A percentile compares a stretch with the other conserved stretches of the same genome.
Evolutionary conservation across 2,329 filamentous ascomycete species (phyloP).

Genomic region (Cladosporium sp.): DNA sequence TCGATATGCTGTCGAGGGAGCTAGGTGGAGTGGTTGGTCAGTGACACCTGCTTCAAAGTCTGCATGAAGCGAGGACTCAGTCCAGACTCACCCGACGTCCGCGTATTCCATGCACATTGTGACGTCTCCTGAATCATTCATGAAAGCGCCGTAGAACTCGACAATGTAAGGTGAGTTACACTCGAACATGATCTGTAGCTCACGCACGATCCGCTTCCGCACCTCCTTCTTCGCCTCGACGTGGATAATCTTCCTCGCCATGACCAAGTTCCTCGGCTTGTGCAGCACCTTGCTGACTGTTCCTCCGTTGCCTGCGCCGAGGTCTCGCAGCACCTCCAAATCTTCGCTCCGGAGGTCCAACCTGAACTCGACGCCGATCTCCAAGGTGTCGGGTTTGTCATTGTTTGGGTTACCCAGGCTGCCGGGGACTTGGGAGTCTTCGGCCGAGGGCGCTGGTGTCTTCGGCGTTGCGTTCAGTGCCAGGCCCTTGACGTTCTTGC

Average conservation of each 20-base stretch:
- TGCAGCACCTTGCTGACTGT: conserved; percentile 98
- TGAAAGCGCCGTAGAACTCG: conserved; percentile 94
- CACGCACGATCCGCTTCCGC: conserved; percentile 92
- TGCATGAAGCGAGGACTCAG: background rate
- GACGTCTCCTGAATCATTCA: conserved; percentile 95
- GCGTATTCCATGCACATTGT: conserved; percentile 99
- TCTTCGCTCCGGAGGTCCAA: conserved; percentile 89
- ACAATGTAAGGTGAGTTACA: conserved; percentile 97
- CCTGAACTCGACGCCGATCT: conserved; percentile 97
- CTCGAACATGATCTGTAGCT: conserved; percentile 97
- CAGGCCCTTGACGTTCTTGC: conserved; percentile 97
- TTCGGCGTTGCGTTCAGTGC: conserved; percentile 79
- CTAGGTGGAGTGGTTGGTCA: conserved; percentile 51
- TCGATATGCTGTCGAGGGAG: conserved; percentile 87
- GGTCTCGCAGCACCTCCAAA: conserved; percentile 85
- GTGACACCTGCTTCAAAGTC: background rate
- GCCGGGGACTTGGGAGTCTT: conserved; percentile 60
- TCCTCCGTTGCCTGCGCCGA: conserved; percentile 93
- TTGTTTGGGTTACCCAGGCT: conserved; percentile 54
- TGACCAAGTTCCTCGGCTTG: conserved; percentile 87
- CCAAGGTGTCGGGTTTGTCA: conserved; percentile 66
- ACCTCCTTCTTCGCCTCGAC: conserved; percentile 98
- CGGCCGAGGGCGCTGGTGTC: conserved; percentile 65
- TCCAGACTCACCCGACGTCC: conserved; percentile 80
- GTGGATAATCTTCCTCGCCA: conserved; percentile 99